A percentile compares a stretch with the other conserved stretches of the same genome.
Evolutionary conservation across 208 protist genomes (phyloP).

Genomic region (Leishmania gerbilli): DNA sequence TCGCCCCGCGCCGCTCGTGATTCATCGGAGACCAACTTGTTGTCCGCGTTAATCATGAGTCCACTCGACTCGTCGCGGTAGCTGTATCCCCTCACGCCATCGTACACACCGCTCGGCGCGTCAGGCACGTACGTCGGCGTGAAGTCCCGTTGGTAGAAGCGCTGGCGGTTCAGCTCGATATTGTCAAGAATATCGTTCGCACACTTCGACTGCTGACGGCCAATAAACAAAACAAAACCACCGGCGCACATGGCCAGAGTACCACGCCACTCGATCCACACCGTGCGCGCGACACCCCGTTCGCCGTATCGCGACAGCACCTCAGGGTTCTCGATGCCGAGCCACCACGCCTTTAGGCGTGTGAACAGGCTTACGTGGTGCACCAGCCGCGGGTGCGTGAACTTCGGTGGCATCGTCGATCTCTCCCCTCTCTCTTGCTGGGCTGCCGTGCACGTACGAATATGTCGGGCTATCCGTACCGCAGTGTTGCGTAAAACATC

Average conservation of each 20-base stretch:
- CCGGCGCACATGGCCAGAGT: conserved; percentile 55
- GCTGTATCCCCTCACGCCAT: conserved; percentile 66
- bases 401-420: conserved; percentile 39
- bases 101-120: conserved; percentile 68
- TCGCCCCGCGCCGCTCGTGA: conserved; percentile 39
- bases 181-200: conserved; percentile 87
- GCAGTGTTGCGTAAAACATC: neutral
- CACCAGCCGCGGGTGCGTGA: conserved; percentile 29
- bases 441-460: neutral
- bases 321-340: conserved; percentile 70
- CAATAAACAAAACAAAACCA: conserved; percentile 42
- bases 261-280: conserved; percentile 83
- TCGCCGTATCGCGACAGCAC: conserved; percentile 72
- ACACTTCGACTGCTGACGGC: conserved; percentile 51
- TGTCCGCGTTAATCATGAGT: conserved; percentile 71
- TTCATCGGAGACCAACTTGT: conserved; percentile 46
- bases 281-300: conserved; percentile 47
- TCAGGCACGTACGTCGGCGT: conserved; percentile 64
- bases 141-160: conserved; percentile 76
- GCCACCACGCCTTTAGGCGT: conserved; percentile 74
- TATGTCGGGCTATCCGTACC: neutral
- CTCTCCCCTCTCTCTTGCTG: neutral
- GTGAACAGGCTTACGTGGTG: conserved; percentile 63
- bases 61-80: conserved; percentile 67
- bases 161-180: conserved; percentile 83